phyloP scores from a whole-genome alignment of 1,284 basidiomycete genomes.

The Leccinum insigne region DNA sequence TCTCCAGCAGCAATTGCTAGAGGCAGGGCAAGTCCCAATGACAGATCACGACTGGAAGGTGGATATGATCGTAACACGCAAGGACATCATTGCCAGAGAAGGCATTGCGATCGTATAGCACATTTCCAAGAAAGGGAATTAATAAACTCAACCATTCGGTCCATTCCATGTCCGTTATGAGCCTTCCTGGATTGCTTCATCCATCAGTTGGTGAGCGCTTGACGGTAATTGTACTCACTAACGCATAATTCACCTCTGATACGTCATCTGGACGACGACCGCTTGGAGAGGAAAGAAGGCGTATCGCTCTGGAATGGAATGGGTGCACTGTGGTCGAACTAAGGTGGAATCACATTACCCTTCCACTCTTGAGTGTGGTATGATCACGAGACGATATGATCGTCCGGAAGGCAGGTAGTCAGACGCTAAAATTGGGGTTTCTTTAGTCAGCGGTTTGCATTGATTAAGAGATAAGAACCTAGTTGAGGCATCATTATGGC shows the following conservation, averaged over 20 bases:
- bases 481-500: constrained; percentile 66
- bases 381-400: constrained; percentile 33
- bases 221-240: constrained; percentile 32
- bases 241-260: constrained; percentile 25
- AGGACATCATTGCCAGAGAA: constrained; percentile 34
- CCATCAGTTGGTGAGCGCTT: constrained; percentile 10
- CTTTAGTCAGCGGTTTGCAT: constrained; percentile 11
- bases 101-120: constrained; percentile 19
- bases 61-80: constrained; percentile 63
- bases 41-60: constrained; percentile 66
- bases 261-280: constrained; percentile 13
- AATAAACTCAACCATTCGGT: neutral
- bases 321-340: constrained; percentile 7
- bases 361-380: constrained; percentile 29
- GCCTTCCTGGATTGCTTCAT: constrained; percentile 13
- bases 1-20: constrained; percentile 65
- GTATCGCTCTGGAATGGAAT: constrained; percentile 28
- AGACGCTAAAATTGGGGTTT: constrained; percentile 24
- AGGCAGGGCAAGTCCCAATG: constrained; percentile 53
- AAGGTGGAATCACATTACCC: constrained; percentile 32
- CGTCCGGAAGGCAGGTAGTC: constrained; percentile 37
- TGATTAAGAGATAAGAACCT: constrained; percentile 38
- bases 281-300: constrained; percentile 33
- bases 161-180: constrained; percentile 26
- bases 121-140: constrained; percentile 2